Evolutionary conservation across 1,284 basidiomycete species (phyloP).

Genomic region (Fereydounia khargensis): DNA sequence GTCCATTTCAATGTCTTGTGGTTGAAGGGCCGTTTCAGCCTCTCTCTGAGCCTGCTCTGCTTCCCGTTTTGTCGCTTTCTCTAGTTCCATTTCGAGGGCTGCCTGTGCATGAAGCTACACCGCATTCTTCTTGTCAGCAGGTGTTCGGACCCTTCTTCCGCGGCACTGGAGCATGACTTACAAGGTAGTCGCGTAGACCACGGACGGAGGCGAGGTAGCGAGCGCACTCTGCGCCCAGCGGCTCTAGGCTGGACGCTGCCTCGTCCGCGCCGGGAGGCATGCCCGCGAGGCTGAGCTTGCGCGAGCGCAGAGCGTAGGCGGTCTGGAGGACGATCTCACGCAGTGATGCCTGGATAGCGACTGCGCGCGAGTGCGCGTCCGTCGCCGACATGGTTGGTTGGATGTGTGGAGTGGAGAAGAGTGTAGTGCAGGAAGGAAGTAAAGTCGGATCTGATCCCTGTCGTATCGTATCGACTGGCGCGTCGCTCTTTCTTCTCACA

Average conservation of each 20-base stretch:
- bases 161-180: background rate
- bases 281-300: conserved; percentile 3
- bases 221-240: conserved; percentile 20
- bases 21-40: background rate
- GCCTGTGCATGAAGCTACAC: conserved; percentile 22
- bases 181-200: conserved; percentile 20
- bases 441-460: no score
- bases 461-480: no score
- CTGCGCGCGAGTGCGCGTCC: conserved; percentile 7
- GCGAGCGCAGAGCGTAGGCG: conserved; percentile 22
- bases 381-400: conserved; percentile 6
- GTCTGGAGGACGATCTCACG: conserved; percentile 28
- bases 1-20: conserved; percentile 2
- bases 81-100: conserved; percentile 26
- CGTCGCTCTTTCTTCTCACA: background rate
- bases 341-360: conserved; percentile 23
- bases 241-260: conserved; percentile 11
- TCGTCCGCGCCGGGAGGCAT: conserved; percentile 1
- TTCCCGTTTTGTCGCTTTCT: conserved; percentile 24
- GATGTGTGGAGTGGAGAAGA: background rate
- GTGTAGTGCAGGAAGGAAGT: background rate
- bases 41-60: conserved; percentile 13
- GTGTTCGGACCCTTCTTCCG: background rate
- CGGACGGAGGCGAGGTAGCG: conserved; percentile 22
- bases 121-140: background rate